Base-by-base conservation (phyloP, 768 basidiomycete genomes). In the Serpula lacrymans region DNA sequence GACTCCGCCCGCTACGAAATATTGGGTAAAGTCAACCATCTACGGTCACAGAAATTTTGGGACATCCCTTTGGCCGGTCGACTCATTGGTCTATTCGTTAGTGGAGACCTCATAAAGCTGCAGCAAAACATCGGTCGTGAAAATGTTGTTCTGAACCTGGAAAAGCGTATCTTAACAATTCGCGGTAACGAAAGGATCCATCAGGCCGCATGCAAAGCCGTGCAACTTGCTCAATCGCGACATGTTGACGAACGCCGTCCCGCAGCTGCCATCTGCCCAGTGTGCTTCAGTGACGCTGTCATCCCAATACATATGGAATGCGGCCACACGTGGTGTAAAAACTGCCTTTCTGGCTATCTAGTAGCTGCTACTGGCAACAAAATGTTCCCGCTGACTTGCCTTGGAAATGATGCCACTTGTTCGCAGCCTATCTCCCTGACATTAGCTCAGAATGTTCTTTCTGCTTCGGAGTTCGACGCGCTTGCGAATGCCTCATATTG, bases 381-480 rank as follows among this genome's bases (percentile, higher is more conserved):
- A 34, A 62, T 59, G 10, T 89, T 89, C 65, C 88, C 88, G 0
- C 54, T 90, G n/a, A 72, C 58, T 13, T 91, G 88, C 49, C 69
- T 90, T 1, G 88, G 82, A 5, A 63, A 77, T 47, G 73, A 77
- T 4, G 83, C 72, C 1, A 69, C 65, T 34, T 91, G 88, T 47
- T 53, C 65, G 0, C 60, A 72, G 31, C 67, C 49, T n/a, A 75
- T 91, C 12, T 70, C 86, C 2, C 63, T 87, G 11, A 44, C 51
- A 9, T 52, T 69, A 12, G 78, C 82, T 4, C 70, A 70, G 17
- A 60, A 65, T 21, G 45, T 84, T 0, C 67, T 90, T 4, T 51
- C 73, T 0, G 53, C 74, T 0, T 54, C 55, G 2, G 75, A 84
- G 16, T 79, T 86, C 51, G 68, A 77, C 20, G 64, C 71, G 0